Base-by-base conservation (phyloP, 1,284 basidiomycete genomes). In the Sporisorium graminicola region DNA sequence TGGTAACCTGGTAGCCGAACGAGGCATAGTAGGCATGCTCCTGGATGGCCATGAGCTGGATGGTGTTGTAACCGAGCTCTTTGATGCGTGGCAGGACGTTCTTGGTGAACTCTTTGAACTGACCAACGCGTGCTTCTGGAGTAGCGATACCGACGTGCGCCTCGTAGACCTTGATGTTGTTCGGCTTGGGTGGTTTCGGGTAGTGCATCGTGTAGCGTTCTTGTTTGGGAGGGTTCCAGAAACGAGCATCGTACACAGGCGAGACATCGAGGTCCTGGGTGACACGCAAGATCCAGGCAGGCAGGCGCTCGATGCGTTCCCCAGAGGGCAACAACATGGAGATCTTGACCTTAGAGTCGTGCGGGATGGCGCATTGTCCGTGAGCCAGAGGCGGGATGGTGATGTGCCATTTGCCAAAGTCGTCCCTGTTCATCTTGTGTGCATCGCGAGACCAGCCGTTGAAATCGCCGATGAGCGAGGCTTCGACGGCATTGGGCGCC, bases 11-110 rank as follows among this genome's bases (percentile, higher is more conserved):
- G 86, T 99, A 99, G 16, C 96, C 96, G 82, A 99, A 99, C 1
- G 95, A 94, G 92, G 96, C 96, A 87, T 99, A 99, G 87, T 99
- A 99, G 4, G 95, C 93, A 82, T 99, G 96, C 86, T 98, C 95
- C 93, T 98, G 95, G 77, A 98, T 89, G 18, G 86, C 86, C 86
- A 86, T 86, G 81, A 98, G 90, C 86, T 99, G 96, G 73, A 99
- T 97, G 53, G 92, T 91, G 85, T 99, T 99, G 87, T 99, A 99
- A 5, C 95, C 97, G 24, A 98, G 89, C 63, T 91, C 90, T 84
- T 92, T 91, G 86, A 99, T 98, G 67, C 94, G 90, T 37, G 93
- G 94, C 9, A 99, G 89, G 49, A 93, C 87, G 83, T 97, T 90
- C 33, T 63, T 49, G 33, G 77, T 95, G 80, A 99, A 99, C 87